Percentiles rank a stretch among this genome's conserved stretches.
Conservation (phyloP, 2,329 filamentous ascomycete genomes). For the Pyricularia pennisetigena region DNA sequence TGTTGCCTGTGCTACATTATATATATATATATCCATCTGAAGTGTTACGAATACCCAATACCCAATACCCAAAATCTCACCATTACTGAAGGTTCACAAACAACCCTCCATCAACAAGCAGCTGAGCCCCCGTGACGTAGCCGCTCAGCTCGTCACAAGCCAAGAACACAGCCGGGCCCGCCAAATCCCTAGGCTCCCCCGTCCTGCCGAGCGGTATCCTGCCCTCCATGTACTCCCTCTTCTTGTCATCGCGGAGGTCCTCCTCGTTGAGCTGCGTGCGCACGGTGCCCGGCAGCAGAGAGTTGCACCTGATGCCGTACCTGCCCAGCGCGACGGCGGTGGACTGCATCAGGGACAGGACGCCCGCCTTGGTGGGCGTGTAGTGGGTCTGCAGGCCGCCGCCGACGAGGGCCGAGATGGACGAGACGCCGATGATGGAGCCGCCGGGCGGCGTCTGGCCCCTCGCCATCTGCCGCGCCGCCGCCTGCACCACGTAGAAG, state of each 20-base stretch:
- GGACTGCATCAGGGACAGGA: slow-evolving; percentile 59
- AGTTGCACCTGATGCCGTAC: slow-evolving; percentile 59
- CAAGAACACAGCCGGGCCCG: slow-evolving; percentile 63
- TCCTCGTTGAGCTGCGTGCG: slow-evolving; percentile 60
- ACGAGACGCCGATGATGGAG: slow-evolving; percentile 47
- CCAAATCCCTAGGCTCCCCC: slow-evolving; percentile 52
- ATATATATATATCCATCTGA: neutral
- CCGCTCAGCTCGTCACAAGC: slow-evolving; percentile 54
- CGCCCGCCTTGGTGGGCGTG: slow-evolving; percentile 62
- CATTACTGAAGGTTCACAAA: slow-evolving; percentile 59
- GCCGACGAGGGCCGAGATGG: slow-evolving; percentile 50
- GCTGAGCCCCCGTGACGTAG: slow-evolving; percentile 58
- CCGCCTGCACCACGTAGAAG: slow-evolving; percentile 82
- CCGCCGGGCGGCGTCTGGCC: slow-evolving; percentile 56
- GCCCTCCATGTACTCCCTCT: slow-evolving; percentile 56
- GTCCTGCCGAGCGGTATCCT: slow-evolving; percentile 56
- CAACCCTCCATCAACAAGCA: slow-evolving; percentile 64
- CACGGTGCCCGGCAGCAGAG: slow-evolving; percentile 59
- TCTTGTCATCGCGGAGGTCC: slow-evolving; percentile 53
- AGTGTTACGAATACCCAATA: neutral
- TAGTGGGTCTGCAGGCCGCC: slow-evolving; percentile 61
- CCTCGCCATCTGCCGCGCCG: slow-evolving; percentile 69
- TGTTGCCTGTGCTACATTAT: too few species aligned
- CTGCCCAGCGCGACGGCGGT: slow-evolving; percentile 56
- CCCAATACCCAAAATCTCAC: neutral